phyloP scores from a whole-genome alignment of 2,329 filamentous ascomycete genomes.

The Colletotrichum limetticola region DNA sequence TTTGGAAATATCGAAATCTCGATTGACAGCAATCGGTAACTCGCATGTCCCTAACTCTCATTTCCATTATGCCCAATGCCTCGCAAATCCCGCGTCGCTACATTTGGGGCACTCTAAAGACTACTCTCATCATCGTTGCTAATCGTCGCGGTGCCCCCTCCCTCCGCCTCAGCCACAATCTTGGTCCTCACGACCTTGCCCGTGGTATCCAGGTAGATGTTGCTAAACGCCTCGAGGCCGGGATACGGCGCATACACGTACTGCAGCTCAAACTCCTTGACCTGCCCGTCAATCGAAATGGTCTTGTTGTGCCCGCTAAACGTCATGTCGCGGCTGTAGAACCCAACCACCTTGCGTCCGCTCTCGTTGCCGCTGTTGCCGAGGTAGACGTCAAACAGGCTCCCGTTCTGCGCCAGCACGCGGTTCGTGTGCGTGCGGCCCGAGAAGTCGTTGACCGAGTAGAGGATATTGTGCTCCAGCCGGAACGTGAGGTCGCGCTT shows the following conservation, averaged over 20 bases:
- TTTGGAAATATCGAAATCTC: not conserved
- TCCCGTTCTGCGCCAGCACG: conserved; percentile 64
- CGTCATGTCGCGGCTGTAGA: conserved; percentile 61
- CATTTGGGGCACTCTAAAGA: not conserved
- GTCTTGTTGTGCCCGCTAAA: conserved; percentile 65
- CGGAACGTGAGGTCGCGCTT: conserved; percentile 52
- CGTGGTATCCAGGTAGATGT: conserved; percentile 58
- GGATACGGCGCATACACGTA: conserved; percentile 64
- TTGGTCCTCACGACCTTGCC: conserved; percentile 62
- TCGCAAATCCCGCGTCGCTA: not conserved
- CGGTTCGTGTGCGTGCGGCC: conserved; percentile 67
- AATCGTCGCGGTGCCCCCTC: conserved; percentile 63
- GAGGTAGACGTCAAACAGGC: conserved; percentile 63
- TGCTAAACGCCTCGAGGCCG: conserved; percentile 56
- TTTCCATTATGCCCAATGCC: not conserved
- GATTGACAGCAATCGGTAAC: not conserved
- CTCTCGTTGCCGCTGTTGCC: conserved; percentile 63
- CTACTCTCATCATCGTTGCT: conserved; percentile 47
- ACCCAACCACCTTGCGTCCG: conserved; percentile 56
- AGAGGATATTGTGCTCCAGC: conserved; percentile 67
- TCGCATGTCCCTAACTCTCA: not conserved
- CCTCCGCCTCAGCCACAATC: conserved; percentile 62
- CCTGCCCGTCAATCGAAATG: conserved; percentile 53
- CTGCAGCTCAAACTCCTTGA: conserved; percentile 59
- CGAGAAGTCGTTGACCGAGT: conserved; percentile 69